Evolutionary conservation across 2,329 filamentous ascomycete genomes (phyloP).

Genomic region (Ascochyta fabae): DNA sequence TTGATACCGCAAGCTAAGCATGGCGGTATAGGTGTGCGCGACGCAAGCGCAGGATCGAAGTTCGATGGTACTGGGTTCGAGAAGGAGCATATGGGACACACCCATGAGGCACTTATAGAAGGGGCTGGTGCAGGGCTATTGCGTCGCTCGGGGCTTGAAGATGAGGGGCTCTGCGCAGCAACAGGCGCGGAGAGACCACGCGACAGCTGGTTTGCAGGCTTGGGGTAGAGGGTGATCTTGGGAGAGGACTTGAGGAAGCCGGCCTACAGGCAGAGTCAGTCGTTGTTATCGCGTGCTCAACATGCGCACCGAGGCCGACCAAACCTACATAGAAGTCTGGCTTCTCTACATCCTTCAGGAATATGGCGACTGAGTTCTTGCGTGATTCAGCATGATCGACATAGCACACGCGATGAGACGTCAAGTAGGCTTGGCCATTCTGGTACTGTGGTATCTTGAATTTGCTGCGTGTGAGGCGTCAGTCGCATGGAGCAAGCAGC

Average conservation of each 20-base stretch:
- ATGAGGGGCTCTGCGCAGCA: slow-evolving; percentile 42
- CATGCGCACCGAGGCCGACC: slow-evolving; percentile 7
- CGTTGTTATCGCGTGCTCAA: slow-evolving; percentile 16
- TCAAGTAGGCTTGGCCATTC: slow-evolving; percentile 95
- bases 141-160: slow-evolving; percentile 42
- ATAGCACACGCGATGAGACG: slow-evolving; percentile 94
- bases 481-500: slow-evolving; percentile 18
- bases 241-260: slow-evolving; percentile 94
- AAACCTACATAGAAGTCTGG: slow-evolving; percentile 69
- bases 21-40: slow-evolving; percentile 80
- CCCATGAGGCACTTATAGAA: slow-evolving; percentile 78
- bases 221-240: slow-evolving; percentile 89
- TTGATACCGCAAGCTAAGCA: slow-evolving; percentile 95
- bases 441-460: slow-evolving; percentile 94
- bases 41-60: slow-evolving; percentile 83
- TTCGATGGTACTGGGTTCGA: slow-evolving; percentile 92
- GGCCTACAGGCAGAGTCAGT: slow-evolving; percentile 59
- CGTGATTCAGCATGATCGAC: slow-evolving; percentile 88
- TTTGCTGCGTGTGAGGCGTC: slow-evolving; percentile 65
- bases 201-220: slow-evolving; percentile 72
- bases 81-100: slow-evolving; percentile 94
- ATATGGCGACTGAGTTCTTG: slow-evolving; percentile 81
- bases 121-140: slow-evolving; percentile 55
- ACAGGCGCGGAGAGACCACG: slow-evolving; percentile 55
- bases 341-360: slow-evolving; percentile 88